A percentile compares a stretch with the other conserved stretches of the same genome.
phyloP scores from a whole-genome alignment of 148 eudicot genomes.

The Talinum fruticosum region DNA sequence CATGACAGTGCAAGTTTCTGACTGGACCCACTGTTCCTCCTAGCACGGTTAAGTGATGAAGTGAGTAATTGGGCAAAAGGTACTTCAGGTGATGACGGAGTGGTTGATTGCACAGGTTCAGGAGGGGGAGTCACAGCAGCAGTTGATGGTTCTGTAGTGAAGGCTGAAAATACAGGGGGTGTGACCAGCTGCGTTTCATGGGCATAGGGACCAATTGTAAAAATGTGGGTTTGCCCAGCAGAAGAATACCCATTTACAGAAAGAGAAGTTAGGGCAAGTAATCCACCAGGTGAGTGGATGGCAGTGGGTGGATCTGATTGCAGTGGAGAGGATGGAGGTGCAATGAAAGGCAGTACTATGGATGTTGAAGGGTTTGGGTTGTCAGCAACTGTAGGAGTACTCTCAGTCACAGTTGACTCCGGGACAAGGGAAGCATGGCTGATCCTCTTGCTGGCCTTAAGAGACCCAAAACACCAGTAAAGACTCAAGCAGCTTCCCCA shows the following conservation, averaged over 20 bases:
- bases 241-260: slow-evolving; percentile 45
- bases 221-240: slow-evolving; percentile 51
- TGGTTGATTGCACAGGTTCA: slow-evolving; percentile 66
- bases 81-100: slow-evolving; percentile 93
- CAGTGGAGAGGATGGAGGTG: slow-evolving; percentile 93
- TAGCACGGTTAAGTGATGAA: slow-evolving; percentile 57
- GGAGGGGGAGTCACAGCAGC: slow-evolving; percentile 93
- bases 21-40: slow-evolving; percentile 56
- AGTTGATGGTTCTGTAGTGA: slow-evolving; percentile 83
- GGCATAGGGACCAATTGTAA: slow-evolving; percentile 81
- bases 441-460: slow-evolving; percentile 62
- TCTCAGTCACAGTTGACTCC: slow-evolving; percentile 42
- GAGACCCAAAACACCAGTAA: slow-evolving; percentile 76
- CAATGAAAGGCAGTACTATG: slow-evolving; percentile 59
- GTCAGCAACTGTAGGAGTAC: slow-evolving; percentile 37
- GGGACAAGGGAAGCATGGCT: slow-evolving; percentile 75
- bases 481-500: slow-evolving; percentile 85
- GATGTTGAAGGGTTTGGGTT: slow-evolving; percentile 48
- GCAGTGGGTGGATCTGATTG: slow-evolving; percentile 87
- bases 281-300: slow-evolving; percentile 68
- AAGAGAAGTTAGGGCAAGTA: slow-evolving; percentile 48
- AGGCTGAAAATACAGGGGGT: slow-evolving; percentile 87
- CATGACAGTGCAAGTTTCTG: slow-evolving; percentile 57
- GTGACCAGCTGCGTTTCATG: slow-evolving; percentile 90
- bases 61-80: slow-evolving; percentile 86